Evolutionary conservation across 2,329 filamentous ascomycete genomes (phyloP).

Genomic region (Kalmusia sp.): DNA sequence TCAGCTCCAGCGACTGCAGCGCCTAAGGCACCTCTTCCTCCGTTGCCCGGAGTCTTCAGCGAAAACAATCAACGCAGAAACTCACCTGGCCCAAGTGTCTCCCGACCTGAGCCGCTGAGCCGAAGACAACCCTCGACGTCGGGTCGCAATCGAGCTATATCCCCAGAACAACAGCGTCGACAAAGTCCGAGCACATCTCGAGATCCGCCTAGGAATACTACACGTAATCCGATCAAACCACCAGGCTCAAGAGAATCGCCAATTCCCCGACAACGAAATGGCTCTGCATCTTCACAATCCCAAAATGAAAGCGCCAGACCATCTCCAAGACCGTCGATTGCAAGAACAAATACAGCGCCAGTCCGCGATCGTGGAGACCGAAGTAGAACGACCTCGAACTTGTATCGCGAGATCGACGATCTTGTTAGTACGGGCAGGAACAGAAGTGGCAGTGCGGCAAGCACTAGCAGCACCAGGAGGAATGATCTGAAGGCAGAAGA

Average conservation of each 20-base stretch:
- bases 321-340: slow-evolving; percentile 10
- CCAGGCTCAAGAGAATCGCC: neutral
- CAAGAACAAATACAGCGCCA: slow-evolving; percentile 13
- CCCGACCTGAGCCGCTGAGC: neutral
- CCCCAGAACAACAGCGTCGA: neutral
- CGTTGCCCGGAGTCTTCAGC: neutral
- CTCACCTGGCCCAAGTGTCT: neutral
- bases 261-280: neutral
- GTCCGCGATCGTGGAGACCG: slow-evolving; percentile 1
- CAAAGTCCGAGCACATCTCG: neutral
- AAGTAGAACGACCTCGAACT: slow-evolving; percentile 32
- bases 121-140: neutral
- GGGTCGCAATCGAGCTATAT: neutral
- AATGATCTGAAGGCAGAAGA: slow-evolving; percentile 7
- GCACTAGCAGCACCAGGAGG: neutral
- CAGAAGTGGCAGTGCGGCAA: slow-evolving; percentile 7
- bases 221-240: neutral
- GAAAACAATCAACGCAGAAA: neutral
- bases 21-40: neutral
- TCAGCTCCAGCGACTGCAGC: too few relatives aligned
- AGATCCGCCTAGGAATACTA: neutral
- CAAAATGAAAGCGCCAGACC: neutral
- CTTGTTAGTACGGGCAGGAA: slow-evolving; percentile 24
- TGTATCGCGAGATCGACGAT: slow-evolving; percentile 38
- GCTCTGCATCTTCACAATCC: neutral